phyloP scores from a whole-genome alignment of 1,284 basidiomycete species.

The Irpex sp. region DNA sequence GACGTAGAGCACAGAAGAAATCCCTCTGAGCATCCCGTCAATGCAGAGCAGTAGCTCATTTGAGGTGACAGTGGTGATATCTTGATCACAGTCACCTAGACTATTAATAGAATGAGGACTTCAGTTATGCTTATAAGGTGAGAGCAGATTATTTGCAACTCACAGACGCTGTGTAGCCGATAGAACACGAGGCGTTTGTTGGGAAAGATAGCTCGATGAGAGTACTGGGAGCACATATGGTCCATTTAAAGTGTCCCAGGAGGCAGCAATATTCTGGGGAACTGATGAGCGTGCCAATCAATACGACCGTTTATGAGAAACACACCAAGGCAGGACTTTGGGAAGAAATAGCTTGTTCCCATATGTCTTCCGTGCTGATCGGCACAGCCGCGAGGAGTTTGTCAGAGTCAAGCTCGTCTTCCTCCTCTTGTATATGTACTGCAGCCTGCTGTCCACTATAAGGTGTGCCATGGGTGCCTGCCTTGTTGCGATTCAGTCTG shows the following conservation, averaged over 20 bases:
- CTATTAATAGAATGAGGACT: slow-evolving; percentile 18
- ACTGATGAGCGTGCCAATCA: too few relatives aligned
- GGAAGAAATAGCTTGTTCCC: not conserved
- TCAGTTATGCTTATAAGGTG: not conserved
- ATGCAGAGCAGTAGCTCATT: slow-evolving; percentile 46
- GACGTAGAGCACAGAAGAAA: slow-evolving; percentile 54
- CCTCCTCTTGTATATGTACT: not conserved
- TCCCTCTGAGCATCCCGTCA: slow-evolving; percentile 50
- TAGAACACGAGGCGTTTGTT: slow-evolving; percentile 47
- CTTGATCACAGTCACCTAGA: slow-evolving; percentile 24
- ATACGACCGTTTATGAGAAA: not conserved
- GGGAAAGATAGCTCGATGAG: slow-evolving; percentile 55
- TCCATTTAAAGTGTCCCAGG: slow-evolving; percentile 53
- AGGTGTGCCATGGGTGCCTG: not conserved
- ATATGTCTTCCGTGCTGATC: not conserved
- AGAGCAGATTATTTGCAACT: slow-evolving; percentile 19
- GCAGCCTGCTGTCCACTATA: not conserved
- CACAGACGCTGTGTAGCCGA: slow-evolving; percentile 53
- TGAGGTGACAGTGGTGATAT: slow-evolving; percentile 36
- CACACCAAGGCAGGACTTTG: not conserved
- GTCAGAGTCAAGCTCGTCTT: not conserved
- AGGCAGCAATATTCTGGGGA: slow-evolving; percentile 27
- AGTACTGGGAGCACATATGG: slow-evolving; percentile 22
- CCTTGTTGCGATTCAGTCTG: not conserved
- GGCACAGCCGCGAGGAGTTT: not conserved